Conservation (phyloP, 2,329 filamentous ascomycete species). For the Fusarium staphyleae region DNA sequence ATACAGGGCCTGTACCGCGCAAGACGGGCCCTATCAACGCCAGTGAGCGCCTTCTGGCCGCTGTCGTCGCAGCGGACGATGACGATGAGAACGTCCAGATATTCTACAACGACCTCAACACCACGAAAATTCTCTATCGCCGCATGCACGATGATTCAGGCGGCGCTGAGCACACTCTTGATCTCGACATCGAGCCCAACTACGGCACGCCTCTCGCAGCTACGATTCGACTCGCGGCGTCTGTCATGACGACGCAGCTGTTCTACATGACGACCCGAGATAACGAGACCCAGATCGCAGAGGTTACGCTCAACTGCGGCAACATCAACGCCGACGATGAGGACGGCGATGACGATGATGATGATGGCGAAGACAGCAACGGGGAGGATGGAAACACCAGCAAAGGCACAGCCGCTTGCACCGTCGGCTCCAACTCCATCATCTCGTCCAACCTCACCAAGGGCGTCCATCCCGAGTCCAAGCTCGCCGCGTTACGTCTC, state of each 20-base stretch:
- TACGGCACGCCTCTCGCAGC: slow-evolving; percentile 32
- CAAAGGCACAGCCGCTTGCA: slow-evolving; percentile 7
- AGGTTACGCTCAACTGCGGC: slow-evolving; percentile 24
- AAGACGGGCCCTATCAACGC: slow-evolving; percentile 28
- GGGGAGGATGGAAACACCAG: not conserved
- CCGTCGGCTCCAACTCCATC: slow-evolving; percentile 24
- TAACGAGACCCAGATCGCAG: slow-evolving; percentile 20
- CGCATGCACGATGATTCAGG: slow-evolving; percentile 15
- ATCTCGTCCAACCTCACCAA: slow-evolving; percentile 21
- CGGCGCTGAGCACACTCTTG: slow-evolving; percentile 15
- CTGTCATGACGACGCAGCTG: slow-evolving; percentile 13
- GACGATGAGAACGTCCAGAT: slow-evolving; percentile 24
- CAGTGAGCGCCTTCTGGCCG: slow-evolving; percentile 20
- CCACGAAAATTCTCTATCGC: slow-evolving; percentile 25
- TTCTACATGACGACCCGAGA: slow-evolving; percentile 27
- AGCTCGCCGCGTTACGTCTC: slow-evolving; percentile 25
- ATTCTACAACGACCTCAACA: slow-evolving; percentile 35
- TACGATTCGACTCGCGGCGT: slow-evolving; percentile 5
- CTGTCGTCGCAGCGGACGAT: slow-evolving; percentile 9
- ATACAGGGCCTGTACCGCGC: slow-evolving; percentile 7
- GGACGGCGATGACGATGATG: slow-evolving; percentile 1
- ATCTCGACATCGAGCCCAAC: slow-evolving; percentile 28
- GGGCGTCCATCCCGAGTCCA: slow-evolving; percentile 22
- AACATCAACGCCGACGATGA: slow-evolving; percentile 7
- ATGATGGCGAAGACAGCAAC: slow-evolving; percentile 2